Base-by-base conservation (phyloP, 352 stramenopile genomes). In the Phytophthora sojae region DNA sequence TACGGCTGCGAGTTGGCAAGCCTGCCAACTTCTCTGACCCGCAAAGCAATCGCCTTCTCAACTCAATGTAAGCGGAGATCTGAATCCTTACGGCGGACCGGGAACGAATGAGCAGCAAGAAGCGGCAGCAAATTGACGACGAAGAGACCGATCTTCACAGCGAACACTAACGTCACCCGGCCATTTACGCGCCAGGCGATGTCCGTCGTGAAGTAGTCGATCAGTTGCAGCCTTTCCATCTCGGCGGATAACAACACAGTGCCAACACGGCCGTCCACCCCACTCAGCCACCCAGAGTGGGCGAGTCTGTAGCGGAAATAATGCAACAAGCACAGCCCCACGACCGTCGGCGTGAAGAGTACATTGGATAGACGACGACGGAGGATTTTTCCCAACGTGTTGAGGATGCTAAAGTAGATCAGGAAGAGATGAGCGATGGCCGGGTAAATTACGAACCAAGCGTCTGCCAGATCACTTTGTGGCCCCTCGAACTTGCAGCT, bases 401-500 rank as follows among this genome's bases (percentile, higher is more conserved):
- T 75, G 6, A 79, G 61, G 11, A 79, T 12, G 7, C 61, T 79
- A 54, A 57, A 75, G 26, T 75, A 69, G 26, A 79, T 58, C 2
- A 79, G 21, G 30, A 75, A 56, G 7, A 79, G 6, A 23, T 75
- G 66, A 2, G 61, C 61, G 35, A 75, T 78, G 0, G 66, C 57
- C 11, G 71, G 71, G 35, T 78, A 78, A 2, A 78, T 66, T 1
- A 45, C 61, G 49, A 78, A 75, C 67, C 71, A 75, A 4, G 71
- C 49, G 17, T 79, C 60, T 1, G 67, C 74, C 9, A 87, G 58
- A 0, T 47, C 66, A 14, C 25, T 19, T 32, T 85, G 76, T 17
- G 85, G 61, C 1, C 80, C 80, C 69, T 87, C 68, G 47, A 83
- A 87, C 8, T 55, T 26, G 51, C 74, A 83, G 4, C 80, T 74